Percentiles rank a stretch among this genome's conserved stretches.
Conservation (phyloP, 2,329 filamentous ascomycete species). For the Periconia macrospinosa region DNA sequence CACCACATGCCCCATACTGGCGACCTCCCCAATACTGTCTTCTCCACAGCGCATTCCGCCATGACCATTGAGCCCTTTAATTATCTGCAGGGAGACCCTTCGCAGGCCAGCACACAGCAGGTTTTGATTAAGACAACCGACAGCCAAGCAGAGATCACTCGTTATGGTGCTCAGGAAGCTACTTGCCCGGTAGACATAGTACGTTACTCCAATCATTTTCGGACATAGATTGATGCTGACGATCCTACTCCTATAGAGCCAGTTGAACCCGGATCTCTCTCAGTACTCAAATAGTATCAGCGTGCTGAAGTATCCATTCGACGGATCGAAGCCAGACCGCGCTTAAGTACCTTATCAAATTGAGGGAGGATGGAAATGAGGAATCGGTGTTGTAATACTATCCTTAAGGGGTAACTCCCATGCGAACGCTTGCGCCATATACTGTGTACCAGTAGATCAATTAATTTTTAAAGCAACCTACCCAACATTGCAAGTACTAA, state of each 20-base stretch:
- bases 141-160: slow-evolving; percentile 16
- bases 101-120: slow-evolving; percentile 45
- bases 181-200: not conserved
- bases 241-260: not conserved
- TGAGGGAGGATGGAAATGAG: not conserved
- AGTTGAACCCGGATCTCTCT: not conserved
- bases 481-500: no score
- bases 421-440: no score
- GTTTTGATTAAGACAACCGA: slow-evolving; percentile 44
- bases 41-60: slow-evolving; percentile 51
- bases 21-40: slow-evolving; percentile 56
- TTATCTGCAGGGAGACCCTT: slow-evolving; percentile 47
- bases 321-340: not conserved
- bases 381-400: no score
- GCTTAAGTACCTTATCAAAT: not conserved
- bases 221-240: not conserved
- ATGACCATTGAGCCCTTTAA: slow-evolving; percentile 51
- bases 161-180: not conserved
- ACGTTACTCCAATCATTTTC: not conserved
- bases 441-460: no score
- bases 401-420: no score
- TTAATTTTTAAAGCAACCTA: no score
- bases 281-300: not conserved
- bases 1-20: slow-evolving; percentile 52
- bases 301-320: not conserved